phyloP scores from a whole-genome alignment of 2,329 filamentous ascomycete species.

The Cladophialophora chaetospira region DNA sequence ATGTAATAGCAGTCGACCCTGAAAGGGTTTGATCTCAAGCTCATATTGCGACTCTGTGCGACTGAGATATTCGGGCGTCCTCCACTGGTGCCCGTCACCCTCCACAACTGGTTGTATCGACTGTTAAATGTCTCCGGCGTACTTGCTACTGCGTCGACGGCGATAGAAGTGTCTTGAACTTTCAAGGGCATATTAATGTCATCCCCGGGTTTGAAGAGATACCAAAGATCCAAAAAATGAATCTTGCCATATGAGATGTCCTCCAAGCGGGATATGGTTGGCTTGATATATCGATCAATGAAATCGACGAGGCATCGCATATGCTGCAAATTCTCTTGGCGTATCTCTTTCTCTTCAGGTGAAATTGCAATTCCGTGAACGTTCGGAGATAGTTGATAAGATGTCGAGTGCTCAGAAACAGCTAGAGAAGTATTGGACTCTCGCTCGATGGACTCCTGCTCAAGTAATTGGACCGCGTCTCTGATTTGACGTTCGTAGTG shows the following conservation, averaged over 20 bases:
- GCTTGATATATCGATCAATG: conserved; percentile 27
- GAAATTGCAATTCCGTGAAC: too few species aligned
- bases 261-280: conserved; percentile 17
- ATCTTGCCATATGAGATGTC: conserved; percentile 9
- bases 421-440: neutral
- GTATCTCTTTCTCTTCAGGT: neutral
- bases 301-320: conserved; percentile 31
- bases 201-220: conserved; percentile 14
- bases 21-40: conserved; percentile 25
- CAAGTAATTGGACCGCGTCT: neutral
- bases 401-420: too few species aligned
- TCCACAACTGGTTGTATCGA: conserved; percentile 18
- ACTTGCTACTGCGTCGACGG: neutral
- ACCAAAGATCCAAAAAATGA: conserved; percentile 26
- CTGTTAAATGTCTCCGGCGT: conserved; percentile 7
- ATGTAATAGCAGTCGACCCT: conserved; percentile 36
- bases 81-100: conserved; percentile 13
- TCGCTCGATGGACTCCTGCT: neutral
- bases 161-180: neutral
- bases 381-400: too few species aligned
- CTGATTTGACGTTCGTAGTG: conserved; percentile 11
- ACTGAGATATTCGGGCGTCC: conserved; percentile 27
- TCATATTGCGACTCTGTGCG: conserved; percentile 10
- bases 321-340: conserved; percentile 10
- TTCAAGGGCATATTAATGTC: conserved; percentile 9